phyloP scores from a whole-genome alignment of 2,329 filamentous ascomycete genomes.

The Pseudogymnoascus sp. region DNA sequence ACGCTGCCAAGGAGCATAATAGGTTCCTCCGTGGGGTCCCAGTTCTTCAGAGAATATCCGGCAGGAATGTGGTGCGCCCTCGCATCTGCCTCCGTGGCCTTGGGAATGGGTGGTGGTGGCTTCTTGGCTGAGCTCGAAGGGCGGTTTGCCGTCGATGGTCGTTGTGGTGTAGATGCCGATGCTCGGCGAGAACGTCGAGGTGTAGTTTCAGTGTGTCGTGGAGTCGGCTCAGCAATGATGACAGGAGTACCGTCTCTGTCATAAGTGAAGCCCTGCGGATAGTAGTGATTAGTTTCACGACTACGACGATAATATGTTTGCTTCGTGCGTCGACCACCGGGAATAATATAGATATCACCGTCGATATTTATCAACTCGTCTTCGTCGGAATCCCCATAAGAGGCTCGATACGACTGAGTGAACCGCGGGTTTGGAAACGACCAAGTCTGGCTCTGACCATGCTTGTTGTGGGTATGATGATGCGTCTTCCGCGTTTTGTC shows the following conservation, averaged over 20 bases:
- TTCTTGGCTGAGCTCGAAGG: constrained; percentile 26
- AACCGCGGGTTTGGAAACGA: constrained; percentile 21
- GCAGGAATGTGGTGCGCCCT: constrained; percentile 68
- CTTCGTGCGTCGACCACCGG: constrained; percentile 25
- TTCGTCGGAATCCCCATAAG: constrained; percentile 33
- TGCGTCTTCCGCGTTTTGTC: constrained; percentile 24
- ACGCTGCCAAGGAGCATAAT: constrained; percentile 93
- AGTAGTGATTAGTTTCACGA: constrained; percentile 33
- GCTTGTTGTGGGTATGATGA: constrained; percentile 29
- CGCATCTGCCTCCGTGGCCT: constrained; percentile 55
- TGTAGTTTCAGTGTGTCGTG: constrained; percentile 14
- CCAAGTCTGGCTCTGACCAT: constrained; percentile 12
- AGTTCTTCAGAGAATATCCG: constrained; percentile 95
- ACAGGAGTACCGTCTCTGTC: constrained; percentile 27
- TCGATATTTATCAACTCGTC: constrained; percentile 27
- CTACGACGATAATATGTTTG: constrained; percentile 30
- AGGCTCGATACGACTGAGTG: constrained; percentile 33
- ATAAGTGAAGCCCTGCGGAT: constrained; percentile 27
- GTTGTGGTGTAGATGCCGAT: constrained; percentile 29
- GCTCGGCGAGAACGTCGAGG: constrained; percentile 24
- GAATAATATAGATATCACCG: constrained; percentile 26
- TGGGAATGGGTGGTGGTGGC: constrained; percentile 33
- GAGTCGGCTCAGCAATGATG: constrained; percentile 13
- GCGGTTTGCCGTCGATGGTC: constrained; percentile 23
- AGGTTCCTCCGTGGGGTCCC: constrained; percentile 90